Evolutionary conservation across 495 filamentous ascomycete genomes (phyloP).

Genomic region (Monascus purpureus): DNA sequence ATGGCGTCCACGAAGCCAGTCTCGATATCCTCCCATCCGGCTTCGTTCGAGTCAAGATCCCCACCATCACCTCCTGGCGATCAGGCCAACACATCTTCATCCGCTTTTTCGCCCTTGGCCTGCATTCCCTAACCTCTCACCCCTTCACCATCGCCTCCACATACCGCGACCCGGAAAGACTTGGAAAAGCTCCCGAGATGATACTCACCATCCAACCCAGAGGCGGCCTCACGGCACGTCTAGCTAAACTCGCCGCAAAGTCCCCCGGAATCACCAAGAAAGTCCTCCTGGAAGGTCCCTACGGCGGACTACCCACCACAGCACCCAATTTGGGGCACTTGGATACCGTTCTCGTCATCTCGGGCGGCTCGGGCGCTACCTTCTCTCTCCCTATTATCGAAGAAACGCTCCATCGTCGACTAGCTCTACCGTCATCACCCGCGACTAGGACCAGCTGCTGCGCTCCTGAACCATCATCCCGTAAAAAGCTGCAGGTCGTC

Average conservation of each 20-base stretch:
- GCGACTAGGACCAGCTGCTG: too few relatives aligned
- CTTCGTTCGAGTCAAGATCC: slow-evolving; percentile 30
- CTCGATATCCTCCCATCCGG: slow-evolving; percentile 26
- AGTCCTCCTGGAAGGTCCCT: slow-evolving; percentile 36
- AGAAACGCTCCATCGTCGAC: slow-evolving; percentile 2
- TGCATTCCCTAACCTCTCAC: slow-evolving; percentile 29
- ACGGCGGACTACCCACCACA: slow-evolving; percentile 26
- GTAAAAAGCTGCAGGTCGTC: slow-evolving; percentile 8
- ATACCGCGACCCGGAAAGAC: slow-evolving; percentile 9
- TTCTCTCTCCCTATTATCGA: slow-evolving; percentile 32
- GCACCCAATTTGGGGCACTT: slow-evolving; percentile 10
- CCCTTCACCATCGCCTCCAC: slow-evolving; percentile 39
- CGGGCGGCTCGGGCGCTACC: slow-evolving; percentile 42
- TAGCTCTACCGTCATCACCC: not conserved
- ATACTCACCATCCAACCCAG: slow-evolving; percentile 30
- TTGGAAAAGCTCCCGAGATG: slow-evolving; percentile 15
- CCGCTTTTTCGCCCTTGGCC: slow-evolving; percentile 28
- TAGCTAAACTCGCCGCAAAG: slow-evolving; percentile 17
- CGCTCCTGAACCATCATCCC: not conserved
- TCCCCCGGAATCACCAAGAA: slow-evolving; percentile 13
- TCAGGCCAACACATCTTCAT: slow-evolving; percentile 39
- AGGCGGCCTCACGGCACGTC: slow-evolving; percentile 27
- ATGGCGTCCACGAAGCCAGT: slow-evolving; percentile 31
- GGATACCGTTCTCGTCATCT: slow-evolving; percentile 31
- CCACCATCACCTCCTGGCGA: slow-evolving; percentile 28